Evolutionary conservation across 106 monocot species (phyloP).

Genomic region (Dendrobium catenatum): DNA sequence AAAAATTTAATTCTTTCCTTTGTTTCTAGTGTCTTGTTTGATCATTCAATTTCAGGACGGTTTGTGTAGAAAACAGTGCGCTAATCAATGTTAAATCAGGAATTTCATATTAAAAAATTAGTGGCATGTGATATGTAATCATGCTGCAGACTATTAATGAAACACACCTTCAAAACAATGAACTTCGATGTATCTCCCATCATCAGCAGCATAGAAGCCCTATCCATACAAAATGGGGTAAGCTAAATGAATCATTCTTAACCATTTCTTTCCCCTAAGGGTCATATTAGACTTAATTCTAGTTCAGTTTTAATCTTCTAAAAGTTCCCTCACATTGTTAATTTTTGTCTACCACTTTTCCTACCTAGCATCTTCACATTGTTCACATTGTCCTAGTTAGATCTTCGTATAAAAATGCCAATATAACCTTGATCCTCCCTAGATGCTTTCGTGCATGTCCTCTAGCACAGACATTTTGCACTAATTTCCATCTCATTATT

Average conservation of each 20-base stretch:
- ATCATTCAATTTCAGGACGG: background rate
- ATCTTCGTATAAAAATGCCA: background rate
- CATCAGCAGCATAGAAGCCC: background rate
- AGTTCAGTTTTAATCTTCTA: no score
- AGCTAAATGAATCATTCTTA: background rate
- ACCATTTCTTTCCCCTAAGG: background rate
- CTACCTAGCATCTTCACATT: background rate
- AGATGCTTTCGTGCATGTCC: background rate
- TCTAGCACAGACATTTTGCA: background rate
- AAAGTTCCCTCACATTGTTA: no score
- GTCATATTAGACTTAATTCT: background rate
- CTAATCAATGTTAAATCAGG: constrained; percentile 3
- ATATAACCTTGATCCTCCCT: background rate
- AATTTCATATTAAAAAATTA: background rate
- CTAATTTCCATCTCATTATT: no score
- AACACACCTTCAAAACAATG: background rate
- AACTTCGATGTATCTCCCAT: background rate
- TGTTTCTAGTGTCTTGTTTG: background rate
- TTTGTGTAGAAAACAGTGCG: background rate
- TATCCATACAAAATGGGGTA: background rate
- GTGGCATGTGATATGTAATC: background rate
- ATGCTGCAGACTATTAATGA: background rate
- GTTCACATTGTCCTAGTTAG: background rate
- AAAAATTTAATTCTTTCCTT: background rate
- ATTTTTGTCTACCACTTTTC: no score